These are phyloP conservation scores for Termitomyces sp. DNA, from an alignment of 768 basidiomycete genomes.

Conservation along the genomic window DNA sequence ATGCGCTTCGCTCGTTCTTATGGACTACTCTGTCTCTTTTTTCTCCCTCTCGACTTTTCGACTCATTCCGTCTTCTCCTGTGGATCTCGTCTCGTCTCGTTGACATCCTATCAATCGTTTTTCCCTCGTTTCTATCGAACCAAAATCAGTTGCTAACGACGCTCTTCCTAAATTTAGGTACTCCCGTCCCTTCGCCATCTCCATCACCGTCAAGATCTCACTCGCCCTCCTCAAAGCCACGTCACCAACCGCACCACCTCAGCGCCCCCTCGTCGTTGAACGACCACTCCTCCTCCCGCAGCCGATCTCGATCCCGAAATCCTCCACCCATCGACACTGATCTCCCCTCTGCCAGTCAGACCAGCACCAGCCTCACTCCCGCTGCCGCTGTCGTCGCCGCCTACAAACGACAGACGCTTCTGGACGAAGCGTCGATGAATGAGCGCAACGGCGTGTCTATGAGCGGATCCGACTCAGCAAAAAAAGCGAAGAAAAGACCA, in stretches of 20 bases:
- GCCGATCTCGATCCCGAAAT: background rate
- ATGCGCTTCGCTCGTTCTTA: too few relatives aligned
- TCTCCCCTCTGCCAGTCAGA: background rate
- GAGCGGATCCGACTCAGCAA: slow-evolving; percentile 7
- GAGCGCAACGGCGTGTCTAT: background rate
- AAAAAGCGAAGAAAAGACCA: slow-evolving; percentile 15
- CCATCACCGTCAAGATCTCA: background rate
- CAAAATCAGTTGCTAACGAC: background rate
- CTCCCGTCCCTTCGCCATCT: background rate
- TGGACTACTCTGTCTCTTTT: too few relatives aligned
- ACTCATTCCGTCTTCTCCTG: too few relatives aligned
- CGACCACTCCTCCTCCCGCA: background rate
- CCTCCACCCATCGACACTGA: background rate
- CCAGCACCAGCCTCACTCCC: slow-evolving; percentile 34
- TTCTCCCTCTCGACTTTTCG: too few relatives aligned
- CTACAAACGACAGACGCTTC: slow-evolving; percentile 41
- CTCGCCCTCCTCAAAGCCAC: background rate
- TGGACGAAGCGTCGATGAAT: slow-evolving; percentile 1
- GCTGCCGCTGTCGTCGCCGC: slow-evolving; percentile 42
- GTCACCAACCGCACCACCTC: background rate
- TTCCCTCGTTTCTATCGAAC: background rate
- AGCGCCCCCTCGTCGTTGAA: background rate
- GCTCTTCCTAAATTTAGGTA: background rate
- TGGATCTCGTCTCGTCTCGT: too few relatives aligned
- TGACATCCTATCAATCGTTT: too few relatives aligned